These are phyloP conservation scores for Rhododendron vialii DNA, from an alignment of 148 eudicot species.

Conservation along the genomic window DNA sequence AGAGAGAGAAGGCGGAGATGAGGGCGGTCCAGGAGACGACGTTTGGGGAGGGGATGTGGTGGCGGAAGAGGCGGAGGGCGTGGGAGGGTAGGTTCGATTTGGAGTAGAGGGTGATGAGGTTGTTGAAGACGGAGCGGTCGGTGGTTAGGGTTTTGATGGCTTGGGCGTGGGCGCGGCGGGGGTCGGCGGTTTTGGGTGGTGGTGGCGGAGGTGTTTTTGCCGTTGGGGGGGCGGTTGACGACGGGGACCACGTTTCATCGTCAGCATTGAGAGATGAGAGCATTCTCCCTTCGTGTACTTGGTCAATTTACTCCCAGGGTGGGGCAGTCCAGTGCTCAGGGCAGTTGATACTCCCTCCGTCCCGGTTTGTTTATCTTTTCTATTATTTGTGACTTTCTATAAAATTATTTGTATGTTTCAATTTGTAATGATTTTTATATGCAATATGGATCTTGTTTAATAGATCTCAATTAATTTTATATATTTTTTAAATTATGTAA, in stretches of 20 bases:
- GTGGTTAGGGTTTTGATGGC: conserved; percentile 30
- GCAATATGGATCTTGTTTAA: no score
- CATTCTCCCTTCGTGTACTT: background rate
- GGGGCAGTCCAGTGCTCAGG: background rate
- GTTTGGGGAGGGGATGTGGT: conserved; percentile 50
- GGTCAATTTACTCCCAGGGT: background rate
- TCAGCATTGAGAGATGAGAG: background rate
- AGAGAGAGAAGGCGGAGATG: conserved; percentile 44
- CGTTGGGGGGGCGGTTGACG: background rate
- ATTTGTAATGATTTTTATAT: no score
- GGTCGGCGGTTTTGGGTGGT: conserved; percentile 19
- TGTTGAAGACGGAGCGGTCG: conserved; percentile 25
- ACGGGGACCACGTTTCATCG: background rate
- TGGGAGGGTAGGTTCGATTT: conserved; percentile 29
- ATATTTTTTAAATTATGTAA: no score
- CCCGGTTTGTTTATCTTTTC: no score
- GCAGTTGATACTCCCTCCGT: no score
- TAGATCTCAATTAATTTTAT: no score
- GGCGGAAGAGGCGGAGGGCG: conserved; percentile 37
- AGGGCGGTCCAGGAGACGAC: conserved; percentile 36
- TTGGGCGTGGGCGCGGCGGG: conserved; percentile 40
- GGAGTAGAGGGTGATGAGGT: conserved; percentile 56
- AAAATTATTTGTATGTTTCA: no score
- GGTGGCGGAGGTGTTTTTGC: background rate
- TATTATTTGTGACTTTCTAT: no score